Evolutionary conservation across 352 stramenopile genomes (phyloP).

Genomic region (Pythium aquatile): DNA sequence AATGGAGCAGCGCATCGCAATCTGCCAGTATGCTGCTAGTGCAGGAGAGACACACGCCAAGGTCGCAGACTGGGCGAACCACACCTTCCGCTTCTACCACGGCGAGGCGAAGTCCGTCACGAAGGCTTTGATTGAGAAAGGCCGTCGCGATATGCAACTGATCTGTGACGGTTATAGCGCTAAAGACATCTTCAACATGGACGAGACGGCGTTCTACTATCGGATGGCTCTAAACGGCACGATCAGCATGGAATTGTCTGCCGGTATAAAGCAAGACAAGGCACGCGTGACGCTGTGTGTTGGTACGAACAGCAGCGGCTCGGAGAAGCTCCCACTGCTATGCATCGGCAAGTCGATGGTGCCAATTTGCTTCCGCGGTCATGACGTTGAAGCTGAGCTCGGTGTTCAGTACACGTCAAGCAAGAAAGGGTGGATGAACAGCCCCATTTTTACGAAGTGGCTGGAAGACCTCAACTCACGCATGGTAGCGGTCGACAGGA

Average conservation of each 20-base stretch:
- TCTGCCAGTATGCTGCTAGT: too few relatives aligned
- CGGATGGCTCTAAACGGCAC: neutral
- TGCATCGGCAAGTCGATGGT: neutral
- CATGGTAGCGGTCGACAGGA: neutral
- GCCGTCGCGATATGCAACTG: too few relatives aligned
- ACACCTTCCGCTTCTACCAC: too few relatives aligned
- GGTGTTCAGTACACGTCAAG: neutral
- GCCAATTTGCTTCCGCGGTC: neutral
- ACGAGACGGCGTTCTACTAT: conserved; percentile 6
- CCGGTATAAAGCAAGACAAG: conserved; percentile 4
- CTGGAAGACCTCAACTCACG: neutral
- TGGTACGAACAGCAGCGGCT: neutral
- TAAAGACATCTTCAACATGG: conserved; percentile 2
- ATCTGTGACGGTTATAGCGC: too few relatives aligned
- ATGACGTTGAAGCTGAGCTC: neutral
- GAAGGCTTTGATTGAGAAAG: too few relatives aligned
- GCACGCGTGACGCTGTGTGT: neutral
- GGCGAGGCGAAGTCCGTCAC: too few relatives aligned
- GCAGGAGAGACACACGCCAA: too few relatives aligned
- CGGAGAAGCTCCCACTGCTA: neutral
- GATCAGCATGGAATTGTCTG: neutral
- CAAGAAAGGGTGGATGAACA: conserved; percentile 8
- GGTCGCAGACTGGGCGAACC: too few relatives aligned
- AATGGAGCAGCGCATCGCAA: too few relatives aligned
- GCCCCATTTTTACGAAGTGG: neutral